Conservation (phyloP, 176 grass and related monocot genomes). For the Elymus sibiricus region DNA sequence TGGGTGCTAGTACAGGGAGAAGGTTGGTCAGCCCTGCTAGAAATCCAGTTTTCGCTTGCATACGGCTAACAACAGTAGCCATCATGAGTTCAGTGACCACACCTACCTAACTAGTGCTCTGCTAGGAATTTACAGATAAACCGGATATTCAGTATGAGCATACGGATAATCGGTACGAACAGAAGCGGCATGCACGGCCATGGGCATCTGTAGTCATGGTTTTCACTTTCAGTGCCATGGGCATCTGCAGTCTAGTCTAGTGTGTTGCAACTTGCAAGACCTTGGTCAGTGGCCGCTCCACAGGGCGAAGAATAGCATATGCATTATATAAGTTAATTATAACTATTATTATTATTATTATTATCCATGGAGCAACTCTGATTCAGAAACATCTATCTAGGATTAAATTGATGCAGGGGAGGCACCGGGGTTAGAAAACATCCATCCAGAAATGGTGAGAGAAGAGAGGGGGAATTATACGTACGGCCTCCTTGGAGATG, state of each 20-base stretch:
- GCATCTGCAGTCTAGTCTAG: too few relatives aligned
- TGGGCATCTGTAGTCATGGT: too few relatives aligned
- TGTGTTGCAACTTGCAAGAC: too few relatives aligned
- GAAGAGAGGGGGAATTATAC: neutral
- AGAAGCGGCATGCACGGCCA: neutral
- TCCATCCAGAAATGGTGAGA: neutral
- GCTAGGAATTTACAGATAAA: neutral
- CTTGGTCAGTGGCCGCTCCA: too few relatives aligned
- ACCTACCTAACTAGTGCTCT: too few relatives aligned
- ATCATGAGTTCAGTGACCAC: neutral
- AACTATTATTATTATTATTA: too few relatives aligned
- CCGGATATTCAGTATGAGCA: neutral
- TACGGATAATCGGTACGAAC: neutral
- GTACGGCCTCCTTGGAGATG: constrained; percentile 94
- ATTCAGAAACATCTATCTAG: neutral
- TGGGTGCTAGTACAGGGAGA: neutral
- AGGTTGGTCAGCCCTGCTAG: neutral
- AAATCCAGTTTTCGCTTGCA: neutral
- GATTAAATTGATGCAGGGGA: neutral
- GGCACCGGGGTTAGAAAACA: too few relatives aligned
- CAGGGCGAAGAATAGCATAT: too few relatives aligned
- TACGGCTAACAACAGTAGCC: neutral
- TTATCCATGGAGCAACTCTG: neutral
- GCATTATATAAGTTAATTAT: neutral
- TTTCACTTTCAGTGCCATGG: too few relatives aligned